Percentiles rank a stretch among this genome's conserved stretches.
Conservation (phyloP, 228 moss, liverwort and hornwort species). For the Sphagnum magellanicum region DNA sequence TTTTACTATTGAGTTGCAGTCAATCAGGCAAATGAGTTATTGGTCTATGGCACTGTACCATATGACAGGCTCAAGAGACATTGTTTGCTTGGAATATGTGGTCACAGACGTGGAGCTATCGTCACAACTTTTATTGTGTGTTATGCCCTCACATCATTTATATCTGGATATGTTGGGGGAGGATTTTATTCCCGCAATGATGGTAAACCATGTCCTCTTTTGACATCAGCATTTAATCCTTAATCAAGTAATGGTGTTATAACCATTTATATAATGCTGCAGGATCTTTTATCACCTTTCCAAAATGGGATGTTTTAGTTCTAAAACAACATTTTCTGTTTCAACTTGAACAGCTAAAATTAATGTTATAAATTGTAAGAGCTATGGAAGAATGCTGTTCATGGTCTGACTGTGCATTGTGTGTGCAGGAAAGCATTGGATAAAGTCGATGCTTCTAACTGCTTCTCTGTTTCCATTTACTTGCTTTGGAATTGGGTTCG, state of each 20-base stretch:
- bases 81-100: background rate
- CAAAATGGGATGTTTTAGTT: background rate
- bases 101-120: slow-evolving; percentile 48
- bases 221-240: background rate
- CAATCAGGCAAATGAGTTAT: background rate
- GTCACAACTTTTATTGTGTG: slow-evolving; percentile 55
- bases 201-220: slow-evolving; percentile 14
- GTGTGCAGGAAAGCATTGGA: slow-evolving; percentile 53
- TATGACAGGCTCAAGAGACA: background rate
- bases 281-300: background rate
- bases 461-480: slow-evolving; percentile 53
- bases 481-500: slow-evolving; percentile 41
- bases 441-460: slow-evolving; percentile 57
- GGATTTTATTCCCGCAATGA: slow-evolving; percentile 56
- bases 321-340: background rate
- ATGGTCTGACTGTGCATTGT: too few relatives aligned
- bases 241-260: background rate
- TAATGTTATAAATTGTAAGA: background rate
- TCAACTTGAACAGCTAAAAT: background rate
- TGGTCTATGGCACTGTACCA: background rate
- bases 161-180: slow-evolving; percentile 59
- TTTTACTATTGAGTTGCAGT: background rate
- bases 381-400: background rate
- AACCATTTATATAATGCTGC: background rate
- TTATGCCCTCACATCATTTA: slow-evolving; percentile 53